Base-by-base conservation (phyloP, 2,329 filamentous ascomycete genomes). In the Laburnicola sp. region DNA sequence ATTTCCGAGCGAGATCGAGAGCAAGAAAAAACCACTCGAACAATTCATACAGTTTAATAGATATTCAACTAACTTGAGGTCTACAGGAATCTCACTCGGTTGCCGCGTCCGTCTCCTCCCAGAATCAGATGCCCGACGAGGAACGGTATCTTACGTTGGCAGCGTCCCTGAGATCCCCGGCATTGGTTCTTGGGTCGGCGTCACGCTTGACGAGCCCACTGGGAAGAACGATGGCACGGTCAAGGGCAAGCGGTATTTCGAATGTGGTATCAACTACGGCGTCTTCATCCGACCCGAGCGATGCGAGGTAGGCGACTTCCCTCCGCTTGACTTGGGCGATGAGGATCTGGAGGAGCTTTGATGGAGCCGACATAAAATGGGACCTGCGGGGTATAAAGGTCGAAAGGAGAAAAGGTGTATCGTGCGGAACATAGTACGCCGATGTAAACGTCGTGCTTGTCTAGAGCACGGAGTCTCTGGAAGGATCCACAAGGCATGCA, bases 201-300 rank as follows among this genome's bases (percentile, higher is more conserved):
- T 94, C 45, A 69, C 70, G 23, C 80, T 92, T 46, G 89, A 93
- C 68, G 89, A 93, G 74, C 88, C 89, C 1, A 86, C 87, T 37
- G 89, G 88, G 49, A 90, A 89, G 78, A 94, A 93, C 66, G 88
- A 93, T 70, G 89, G 90, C 53, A 86, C 84, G 62, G 83, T 91
- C 59, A 74, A 74, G 50, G 81, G 80, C 6, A 84, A 77, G 58
- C 79, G 85, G 58, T 93, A 92, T 74, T 94, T 91, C 80, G 78
- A 82, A 44, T 86, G 85, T 47, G 70, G 76, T 56, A 75, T 84
- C 52, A 92, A 91, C 70, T 84, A 83, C 62, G 89, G 89, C 30
- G 86, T 91, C 21, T 91, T 94, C 74, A 88, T 92, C 27, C 80
- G 88, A 57, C 86, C 89, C 3, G 89, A 92, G 71, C 79, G 88